Evolutionary conservation across 345 rosid species (phyloP), one percentile per base, ranked within the genome.

Genomic region (Corchorus olitorius): DNA sequence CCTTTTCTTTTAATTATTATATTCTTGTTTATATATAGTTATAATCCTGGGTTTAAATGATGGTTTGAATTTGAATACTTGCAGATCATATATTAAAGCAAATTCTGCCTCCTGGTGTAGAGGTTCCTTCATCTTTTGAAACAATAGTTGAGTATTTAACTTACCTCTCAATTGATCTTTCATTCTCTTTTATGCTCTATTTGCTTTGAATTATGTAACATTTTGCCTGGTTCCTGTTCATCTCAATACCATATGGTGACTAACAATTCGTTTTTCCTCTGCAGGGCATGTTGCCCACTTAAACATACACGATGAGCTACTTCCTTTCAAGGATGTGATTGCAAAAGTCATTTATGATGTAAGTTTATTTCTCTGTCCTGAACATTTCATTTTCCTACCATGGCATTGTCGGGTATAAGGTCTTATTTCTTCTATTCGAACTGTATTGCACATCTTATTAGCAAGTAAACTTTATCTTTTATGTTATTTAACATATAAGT

Each of bases 241-340:
- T 22, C 48, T 61, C 5, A 35, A 17, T 54, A 16, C 56, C 55
- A 20, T 35, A 27, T 72, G 77, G 75, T 39, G 6, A 34, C 81
- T 82, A 70, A 74, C 74, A 58, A 61, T 73, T 76, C 49, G 48
- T 74, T 72, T 41, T 74, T 49, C 20, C 60, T 53, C 64, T 90
- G 84, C 98, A 95, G 99, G 99, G 78, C 99, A 93, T 56, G 76
- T 93, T 76, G 99, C 99, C 50, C 99, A 95, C 83, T 83, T 95
- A 71, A 95, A 95, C 84, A 85, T 95, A 66, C 97, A 90, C n/a
- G 92, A 90, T 53, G 94, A 92, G 77, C 83, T 93, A 46, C 91
- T 92, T 76, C 88, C 93, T 12, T 93, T 87, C 86, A 93, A 92
- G 89, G 90, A 90, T 83, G 90, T 85, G 34, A 90, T 95, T 81